Conservation (phyloP, 140 eudicot species). For the Anethum foeniculum region DNA sequence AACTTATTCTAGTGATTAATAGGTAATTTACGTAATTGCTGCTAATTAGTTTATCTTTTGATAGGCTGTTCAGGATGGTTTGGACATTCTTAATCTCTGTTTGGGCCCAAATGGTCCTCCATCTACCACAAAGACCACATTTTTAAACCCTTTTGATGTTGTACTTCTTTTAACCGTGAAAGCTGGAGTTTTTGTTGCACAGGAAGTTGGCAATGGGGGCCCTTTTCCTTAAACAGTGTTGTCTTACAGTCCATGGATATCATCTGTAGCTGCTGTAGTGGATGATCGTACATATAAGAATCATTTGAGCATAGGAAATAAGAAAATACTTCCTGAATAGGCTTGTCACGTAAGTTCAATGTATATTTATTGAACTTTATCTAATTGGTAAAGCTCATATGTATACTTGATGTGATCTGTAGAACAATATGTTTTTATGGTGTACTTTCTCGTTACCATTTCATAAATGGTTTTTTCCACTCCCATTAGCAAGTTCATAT, state of each 20-base stretch:
- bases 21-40: not conserved
- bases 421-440: not conserved
- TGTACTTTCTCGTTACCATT: not conserved
- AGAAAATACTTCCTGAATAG: conserved; percentile 67
- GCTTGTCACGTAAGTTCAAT: conserved; percentile 80
- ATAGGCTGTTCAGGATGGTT: conserved; percentile 98
- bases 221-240: conserved; percentile 75
- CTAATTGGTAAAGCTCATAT: not conserved
- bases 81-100: conserved; percentile 89
- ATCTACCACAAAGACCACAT: conserved; percentile 88
- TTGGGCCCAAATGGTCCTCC: conserved; percentile 99
- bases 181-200: conserved; percentile 94
- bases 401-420: not conserved
- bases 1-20: not conserved
- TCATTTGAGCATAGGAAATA: conserved; percentile 75
- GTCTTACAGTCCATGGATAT: conserved; percentile 98
- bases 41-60: conserved; percentile 6
- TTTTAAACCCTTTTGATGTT: conserved; percentile 90
- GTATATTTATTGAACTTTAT: not conserved
- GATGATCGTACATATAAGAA: conserved; percentile 96
- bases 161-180: conserved; percentile 85
- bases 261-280: conserved; percentile 92
- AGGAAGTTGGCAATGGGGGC: conserved; percentile 97
- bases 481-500: not conserved
- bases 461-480: not conserved